phyloP scores from a whole-genome alignment of 805 yeast genomes.

The Ogataea nonfermentans region DNA sequence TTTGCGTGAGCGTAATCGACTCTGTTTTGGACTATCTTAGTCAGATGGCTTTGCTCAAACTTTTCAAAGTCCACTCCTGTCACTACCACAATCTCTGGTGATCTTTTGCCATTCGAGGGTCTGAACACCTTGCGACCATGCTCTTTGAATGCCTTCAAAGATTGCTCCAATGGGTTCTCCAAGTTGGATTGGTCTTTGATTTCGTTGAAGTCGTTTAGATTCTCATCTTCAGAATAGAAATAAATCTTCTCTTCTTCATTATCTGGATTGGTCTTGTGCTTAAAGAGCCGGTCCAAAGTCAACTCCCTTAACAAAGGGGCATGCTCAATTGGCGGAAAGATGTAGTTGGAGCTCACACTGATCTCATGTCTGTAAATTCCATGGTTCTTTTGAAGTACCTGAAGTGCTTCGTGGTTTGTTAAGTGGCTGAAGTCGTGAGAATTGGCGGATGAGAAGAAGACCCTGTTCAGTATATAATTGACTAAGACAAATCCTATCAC shows the following conservation, averaged over 20 bases:
- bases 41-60: conserved; percentile 56
- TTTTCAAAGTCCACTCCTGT: conserved; percentile 75
- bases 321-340: conserved; percentile 76
- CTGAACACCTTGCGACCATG: conserved; percentile 60
- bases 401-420: conserved; percentile 25
- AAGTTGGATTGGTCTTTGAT: conserved; percentile 46
- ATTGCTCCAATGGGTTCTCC: conserved; percentile 45
- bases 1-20: conserved; percentile 83
- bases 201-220: conserved; percentile 38
- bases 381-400: conserved; percentile 31
- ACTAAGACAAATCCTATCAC: conserved; percentile 10
- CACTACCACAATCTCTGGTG: conserved; percentile 73
- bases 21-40: conserved; percentile 77
- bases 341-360: conserved; percentile 49
- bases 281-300: conserved; percentile 50
- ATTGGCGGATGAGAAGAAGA: conserved; percentile 6
- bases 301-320: conserved; percentile 59
- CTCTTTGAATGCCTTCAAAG: conserved; percentile 57
- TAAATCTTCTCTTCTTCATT: conserved; percentile 34
- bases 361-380: conserved; percentile 47
- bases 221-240: conserved; percentile 44
- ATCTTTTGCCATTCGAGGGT: conserved; percentile 32
- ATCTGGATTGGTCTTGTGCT: conserved; percentile 45
- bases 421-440: conserved; percentile 24
- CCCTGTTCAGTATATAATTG: conserved; percentile 35